These are phyloP conservation scores for Penicillium sp. DNA, from an alignment of 2,329 filamentous ascomycete species.

Conservation along the genomic window DNA sequence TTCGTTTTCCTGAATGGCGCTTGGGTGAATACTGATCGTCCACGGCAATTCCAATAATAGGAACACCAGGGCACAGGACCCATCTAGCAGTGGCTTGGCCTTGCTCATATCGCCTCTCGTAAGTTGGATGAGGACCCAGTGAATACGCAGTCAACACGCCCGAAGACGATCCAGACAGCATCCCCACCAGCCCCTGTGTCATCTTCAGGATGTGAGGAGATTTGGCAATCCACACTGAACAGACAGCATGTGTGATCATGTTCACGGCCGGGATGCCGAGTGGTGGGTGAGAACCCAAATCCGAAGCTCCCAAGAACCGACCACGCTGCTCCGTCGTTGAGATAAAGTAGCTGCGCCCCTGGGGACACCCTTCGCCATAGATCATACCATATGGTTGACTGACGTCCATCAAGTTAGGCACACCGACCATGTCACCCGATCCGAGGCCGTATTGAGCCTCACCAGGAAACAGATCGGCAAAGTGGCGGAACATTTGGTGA, in stretches of 20 bases:
- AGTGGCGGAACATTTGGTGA: slow-evolving; percentile 70
- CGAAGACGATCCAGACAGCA: slow-evolving; percentile 77
- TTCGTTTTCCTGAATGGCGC: slow-evolving; percentile 66
- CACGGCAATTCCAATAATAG: slow-evolving; percentile 77
- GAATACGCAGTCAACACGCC: slow-evolving; percentile 82
- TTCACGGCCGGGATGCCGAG: slow-evolving; percentile 75
- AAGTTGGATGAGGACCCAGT: slow-evolving; percentile 60
- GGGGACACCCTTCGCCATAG: slow-evolving; percentile 81
- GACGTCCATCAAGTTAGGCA: slow-evolving; percentile 85
- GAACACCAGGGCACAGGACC: slow-evolving; percentile 88
- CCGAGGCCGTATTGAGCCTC: slow-evolving; percentile 75
- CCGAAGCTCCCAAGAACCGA: slow-evolving; percentile 66
- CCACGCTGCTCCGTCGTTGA: slow-evolving; percentile 71
- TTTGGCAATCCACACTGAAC: slow-evolving; percentile 87
- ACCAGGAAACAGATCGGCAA: slow-evolving; percentile 72
- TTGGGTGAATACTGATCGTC: slow-evolving; percentile 77
- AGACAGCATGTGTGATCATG: slow-evolving; percentile 67
- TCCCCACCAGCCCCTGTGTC: slow-evolving; percentile 75
- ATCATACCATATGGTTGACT: slow-evolving; percentile 81
- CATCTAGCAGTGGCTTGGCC: slow-evolving; percentile 85
- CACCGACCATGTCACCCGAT: slow-evolving; percentile 69
- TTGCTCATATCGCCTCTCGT: slow-evolving; percentile 61
- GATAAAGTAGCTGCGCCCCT: slow-evolving; percentile 76
- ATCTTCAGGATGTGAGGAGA: slow-evolving; percentile 66
- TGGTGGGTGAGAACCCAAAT: slow-evolving; percentile 60